A percentile compares a stretch with the other conserved stretches of the same genome.
Evolutionary conservation across 208 protist genomes (phyloP).

Genomic region (Lotmaria passim): DNA sequence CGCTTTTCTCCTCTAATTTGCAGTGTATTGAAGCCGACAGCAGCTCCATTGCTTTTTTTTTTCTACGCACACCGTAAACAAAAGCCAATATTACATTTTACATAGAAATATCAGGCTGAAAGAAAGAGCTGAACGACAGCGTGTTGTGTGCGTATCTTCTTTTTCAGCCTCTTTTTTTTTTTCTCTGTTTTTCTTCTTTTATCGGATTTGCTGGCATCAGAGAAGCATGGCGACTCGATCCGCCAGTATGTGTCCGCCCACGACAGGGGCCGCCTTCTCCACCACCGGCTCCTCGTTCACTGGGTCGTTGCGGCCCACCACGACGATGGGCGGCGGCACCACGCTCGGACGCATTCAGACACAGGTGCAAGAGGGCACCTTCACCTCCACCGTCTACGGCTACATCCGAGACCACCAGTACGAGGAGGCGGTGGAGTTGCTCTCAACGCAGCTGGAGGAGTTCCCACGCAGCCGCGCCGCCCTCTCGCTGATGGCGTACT

Average conservation of each 20-base stretch:
- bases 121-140: no score
- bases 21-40: no score
- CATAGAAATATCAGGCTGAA: no score
- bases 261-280: conserved; percentile 39
- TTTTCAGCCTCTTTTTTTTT: not conserved
- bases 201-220: not conserved
- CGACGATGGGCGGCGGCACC: conserved; percentile 89
- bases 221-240: conserved; percentile 37
- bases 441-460: conserved; percentile 89
- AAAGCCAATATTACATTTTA: no score
- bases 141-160: no score
- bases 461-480: conserved; percentile 96
- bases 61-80: no score
- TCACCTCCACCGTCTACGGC: conserved; percentile 95
- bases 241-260: conserved; percentile 67
- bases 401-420: conserved; percentile 96
- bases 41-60: no score
- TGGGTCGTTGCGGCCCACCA: conserved; percentile 70
- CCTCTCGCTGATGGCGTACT: conserved; percentile 97
- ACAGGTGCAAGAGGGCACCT: conserved; percentile 94
- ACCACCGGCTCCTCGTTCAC: conserved; percentile 41
- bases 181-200: not conserved
- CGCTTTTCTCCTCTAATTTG: no score
- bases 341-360: conserved; percentile 90
- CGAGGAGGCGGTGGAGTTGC: conserved; percentile 91